Evolutionary conservation across 2,329 filamentous ascomycete species (phyloP), one percentile per base, ranked within the genome.

Genomic region (Ophiobolus disseminans): DNA sequence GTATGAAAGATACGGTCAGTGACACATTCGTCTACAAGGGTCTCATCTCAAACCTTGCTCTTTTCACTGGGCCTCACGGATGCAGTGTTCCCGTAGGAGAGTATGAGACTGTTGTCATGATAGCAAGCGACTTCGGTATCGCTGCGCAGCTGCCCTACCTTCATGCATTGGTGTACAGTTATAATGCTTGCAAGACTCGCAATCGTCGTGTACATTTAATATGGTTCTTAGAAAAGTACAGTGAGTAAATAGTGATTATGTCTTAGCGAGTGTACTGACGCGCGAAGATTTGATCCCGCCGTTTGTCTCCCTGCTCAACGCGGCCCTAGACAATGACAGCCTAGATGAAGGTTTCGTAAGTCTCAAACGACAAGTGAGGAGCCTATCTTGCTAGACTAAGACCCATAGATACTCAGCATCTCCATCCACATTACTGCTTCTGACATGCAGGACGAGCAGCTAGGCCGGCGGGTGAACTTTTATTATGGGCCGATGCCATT

Each of bases 31-130:
- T n/a, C n/a, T n/a, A n/a, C n/a, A n/a, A n/a, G n/a, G 25, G 20
- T 4, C 35, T 39, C 14, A 25, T 21, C 11, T 30, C 37, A 36
- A n/a, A 25, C 13, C 45, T 53, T 41, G 50, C 50, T 41, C 40
- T 53, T 2, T 53, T 48, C 39, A 53, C 37, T 19, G 30, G 50
- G 16, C 50, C 19, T 45, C 23, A 53, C 25, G 25, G 45, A 36
- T 31, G 38, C 37, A 53, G 50, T 22, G 35, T 25, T 36, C 40
- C 28, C 23, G 40, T 48, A 11, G 26, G 31, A 16, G 13, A 45
- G 38, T 53, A 48, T 42, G 16, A 53, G 36, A 53, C 45, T 30
- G 40, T 53, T 48, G 30, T 53, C 38, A 48, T 53, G 21, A 36
- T 53, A 40, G 22, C 40, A 5, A 53, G 50, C 23, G 28, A 45